Conservation (phyloP, 1,139 yeast genomes). For the Sugiyamaella novakii region DNA sequence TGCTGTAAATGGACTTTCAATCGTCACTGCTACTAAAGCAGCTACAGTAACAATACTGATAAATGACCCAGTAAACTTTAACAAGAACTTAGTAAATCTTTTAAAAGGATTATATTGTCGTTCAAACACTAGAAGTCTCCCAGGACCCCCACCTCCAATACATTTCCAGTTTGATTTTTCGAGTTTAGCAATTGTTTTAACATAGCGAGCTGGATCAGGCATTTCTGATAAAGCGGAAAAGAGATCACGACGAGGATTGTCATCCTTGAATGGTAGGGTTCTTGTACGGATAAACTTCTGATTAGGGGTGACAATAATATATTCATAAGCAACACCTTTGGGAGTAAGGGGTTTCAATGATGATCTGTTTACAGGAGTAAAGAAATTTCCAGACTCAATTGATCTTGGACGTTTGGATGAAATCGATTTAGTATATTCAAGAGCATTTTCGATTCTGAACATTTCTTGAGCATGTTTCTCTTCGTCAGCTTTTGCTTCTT, state of each 20-base stretch:
- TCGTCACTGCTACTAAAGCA: constrained; percentile 21
- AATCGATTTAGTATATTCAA: constrained; percentile 52
- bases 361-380: constrained; percentile 47
- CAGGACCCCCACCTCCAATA: constrained; percentile 48
- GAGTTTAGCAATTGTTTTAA: constrained; percentile 43
- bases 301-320: constrained; percentile 51
- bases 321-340: constrained; percentile 41
- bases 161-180: constrained; percentile 51
- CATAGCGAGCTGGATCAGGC: constrained; percentile 41
- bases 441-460: constrained; percentile 55
- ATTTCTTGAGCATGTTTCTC: constrained; percentile 48
- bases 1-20: constrained; percentile 25
- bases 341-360: not conserved
- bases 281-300: constrained; percentile 45
- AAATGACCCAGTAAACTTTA: constrained; percentile 23
- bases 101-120: constrained; percentile 31
- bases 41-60: constrained; percentile 22
- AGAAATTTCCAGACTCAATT: constrained; percentile 52
- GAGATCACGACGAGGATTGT: constrained; percentile 47
- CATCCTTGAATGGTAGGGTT: constrained; percentile 48
- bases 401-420: constrained; percentile 45
- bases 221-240: constrained; percentile 50
- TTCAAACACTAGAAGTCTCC: constrained; percentile 45
- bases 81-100: constrained; percentile 24
- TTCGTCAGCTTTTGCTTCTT: constrained; percentile 48